Conservation (phyloP, 164 flowering plant genomes). For the Vitis rotundifolia region DNA sequence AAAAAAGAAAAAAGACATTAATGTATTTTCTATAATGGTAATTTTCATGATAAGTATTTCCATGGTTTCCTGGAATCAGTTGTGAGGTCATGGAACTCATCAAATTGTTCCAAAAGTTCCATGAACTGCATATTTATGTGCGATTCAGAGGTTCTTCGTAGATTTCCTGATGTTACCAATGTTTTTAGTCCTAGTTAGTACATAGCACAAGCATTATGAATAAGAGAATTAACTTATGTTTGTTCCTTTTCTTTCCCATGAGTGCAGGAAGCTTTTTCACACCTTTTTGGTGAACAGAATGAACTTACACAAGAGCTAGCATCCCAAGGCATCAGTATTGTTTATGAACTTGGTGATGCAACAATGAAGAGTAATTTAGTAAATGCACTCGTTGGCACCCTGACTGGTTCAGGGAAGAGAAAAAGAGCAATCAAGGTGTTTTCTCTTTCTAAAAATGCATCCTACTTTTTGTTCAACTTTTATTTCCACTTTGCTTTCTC, state of each 20-base stretch:
- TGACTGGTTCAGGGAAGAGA: slow-evolving; percentile 94
- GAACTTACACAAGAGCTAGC: slow-evolving; percentile 98
- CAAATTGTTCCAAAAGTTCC: too few species aligned
- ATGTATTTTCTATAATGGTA: too few species aligned
- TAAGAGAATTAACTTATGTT: too few species aligned
- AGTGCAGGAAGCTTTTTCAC: slow-evolving; percentile 94
- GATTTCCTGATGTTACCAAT: too few species aligned
- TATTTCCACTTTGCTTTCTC: neutral
- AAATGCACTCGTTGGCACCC: slow-evolving; percentile 84
- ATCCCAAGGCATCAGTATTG: slow-evolving; percentile 98
- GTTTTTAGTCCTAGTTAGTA: too few species aligned
- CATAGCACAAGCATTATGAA: too few species aligned
- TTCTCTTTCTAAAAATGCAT: neutral
- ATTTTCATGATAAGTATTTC: too few species aligned
- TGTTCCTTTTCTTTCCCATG: slow-evolving; percentile 4
- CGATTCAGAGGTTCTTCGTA: too few species aligned
- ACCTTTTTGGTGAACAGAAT: slow-evolving; percentile 90
- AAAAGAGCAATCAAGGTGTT: slow-evolving; percentile 92
- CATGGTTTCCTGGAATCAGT: too few species aligned
- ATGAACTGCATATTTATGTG: too few species aligned
- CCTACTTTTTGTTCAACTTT: neutral
- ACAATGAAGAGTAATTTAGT: slow-evolving; percentile 84
- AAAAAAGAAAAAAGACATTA: too few species aligned
- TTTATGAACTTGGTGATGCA: slow-evolving; percentile 93
- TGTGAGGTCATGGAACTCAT: too few species aligned